phyloP scores from a whole-genome alignment of 345 rosid species.

The Pistacia atlantica region DNA sequence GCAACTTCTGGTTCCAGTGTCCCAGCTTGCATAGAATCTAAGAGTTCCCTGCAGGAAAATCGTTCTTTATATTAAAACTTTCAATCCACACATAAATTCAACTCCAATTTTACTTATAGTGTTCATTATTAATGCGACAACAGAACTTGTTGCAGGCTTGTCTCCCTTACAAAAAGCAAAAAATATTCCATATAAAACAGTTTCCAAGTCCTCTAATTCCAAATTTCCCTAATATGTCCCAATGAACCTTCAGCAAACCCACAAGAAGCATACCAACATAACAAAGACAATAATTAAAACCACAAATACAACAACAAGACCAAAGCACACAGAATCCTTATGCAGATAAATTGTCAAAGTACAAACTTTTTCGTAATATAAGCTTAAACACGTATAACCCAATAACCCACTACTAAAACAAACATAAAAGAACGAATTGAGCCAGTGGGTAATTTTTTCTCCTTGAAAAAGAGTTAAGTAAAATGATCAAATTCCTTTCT shows the following conservation, averaged over 20 bases:
- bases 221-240: background rate
- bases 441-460: background rate
- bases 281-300: background rate
- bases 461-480: background rate
- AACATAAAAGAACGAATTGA: background rate
- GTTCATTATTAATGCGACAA: background rate
- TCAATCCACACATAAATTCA: background rate
- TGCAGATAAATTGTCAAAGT: too few species aligned
- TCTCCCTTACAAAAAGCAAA: too few species aligned
- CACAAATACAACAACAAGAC: background rate
- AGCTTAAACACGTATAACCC: background rate
- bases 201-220: background rate
- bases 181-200: too few species aligned
- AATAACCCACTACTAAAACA: background rate
- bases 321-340: background rate
- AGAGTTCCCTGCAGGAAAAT: too few species aligned
- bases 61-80: background rate
- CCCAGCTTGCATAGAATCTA: slow-evolving; percentile 63
- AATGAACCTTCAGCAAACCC: background rate
- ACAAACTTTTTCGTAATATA: background rate
- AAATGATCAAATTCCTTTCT: background rate
- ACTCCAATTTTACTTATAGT: background rate
- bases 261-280: background rate
- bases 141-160: too few species aligned
- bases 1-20: slow-evolving; percentile 84